Conservation (phyloP, 805 yeast species). For the Metschnikowia bowlesiae region DNA sequence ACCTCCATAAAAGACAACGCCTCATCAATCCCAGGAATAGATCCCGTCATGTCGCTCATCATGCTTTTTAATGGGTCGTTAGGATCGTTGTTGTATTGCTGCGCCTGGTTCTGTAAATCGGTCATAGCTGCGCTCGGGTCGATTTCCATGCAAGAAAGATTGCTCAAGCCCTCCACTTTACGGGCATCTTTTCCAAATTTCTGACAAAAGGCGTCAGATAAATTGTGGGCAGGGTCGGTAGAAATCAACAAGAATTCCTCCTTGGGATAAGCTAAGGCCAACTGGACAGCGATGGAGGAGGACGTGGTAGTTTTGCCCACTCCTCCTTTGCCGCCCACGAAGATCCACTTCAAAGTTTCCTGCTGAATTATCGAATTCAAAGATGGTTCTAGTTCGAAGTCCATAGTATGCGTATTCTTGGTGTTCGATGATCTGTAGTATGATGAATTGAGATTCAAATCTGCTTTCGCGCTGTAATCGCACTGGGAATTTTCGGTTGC, state of each 20-base stretch:
- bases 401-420: conserved; percentile 34
- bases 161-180: conserved; percentile 81
- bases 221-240: conserved; percentile 97
- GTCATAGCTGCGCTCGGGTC: conserved; percentile 93
- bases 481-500: neutral
- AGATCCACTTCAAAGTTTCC: conserved; percentile 85
- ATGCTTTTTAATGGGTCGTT: conserved; percentile 63
- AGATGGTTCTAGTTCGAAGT: conserved; percentile 66
- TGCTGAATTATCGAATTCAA: conserved; percentile 59
- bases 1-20: conserved; percentile 98
- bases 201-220: conserved; percentile 97
- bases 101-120: conserved; percentile 68
- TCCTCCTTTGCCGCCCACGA: conserved; percentile 99
- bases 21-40: conserved; percentile 98
- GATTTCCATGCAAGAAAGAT: conserved; percentile 96
- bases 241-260: conserved; percentile 86
- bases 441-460: neutral
- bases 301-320: conserved; percentile 99
- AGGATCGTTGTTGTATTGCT: conserved; percentile 49
- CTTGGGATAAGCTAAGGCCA: conserved; percentile 74
- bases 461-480: neutral
- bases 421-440: neutral
- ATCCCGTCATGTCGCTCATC: conserved; percentile 87
- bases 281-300: conserved; percentile 89
- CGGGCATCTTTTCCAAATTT: conserved; percentile 97